A percentile compares a stretch with the other conserved stretches of the same genome.
phyloP scores from a whole-genome alignment of 2,329 filamentous ascomycete genomes.

The Diaporthe sp. region DNA sequence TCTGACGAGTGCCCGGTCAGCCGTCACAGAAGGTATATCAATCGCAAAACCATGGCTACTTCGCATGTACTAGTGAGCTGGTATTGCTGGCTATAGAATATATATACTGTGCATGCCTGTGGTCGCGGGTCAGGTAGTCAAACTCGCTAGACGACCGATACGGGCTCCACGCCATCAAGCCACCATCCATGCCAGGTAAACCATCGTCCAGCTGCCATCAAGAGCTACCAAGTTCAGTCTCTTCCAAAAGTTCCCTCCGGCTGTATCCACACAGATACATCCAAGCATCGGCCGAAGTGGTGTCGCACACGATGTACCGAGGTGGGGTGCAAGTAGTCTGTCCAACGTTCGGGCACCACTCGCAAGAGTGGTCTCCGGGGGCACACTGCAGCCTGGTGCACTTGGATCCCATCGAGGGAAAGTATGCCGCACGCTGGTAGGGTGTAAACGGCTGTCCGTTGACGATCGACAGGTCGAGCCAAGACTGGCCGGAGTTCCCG shows the following conservation, averaged over 20 bases:
- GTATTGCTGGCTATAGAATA: background rate
- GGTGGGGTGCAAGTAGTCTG: conserved; percentile 3
- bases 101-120: background rate
- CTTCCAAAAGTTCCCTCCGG: background rate
- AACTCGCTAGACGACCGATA: background rate
- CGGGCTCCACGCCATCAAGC: no score
- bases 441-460: conserved; percentile 13
- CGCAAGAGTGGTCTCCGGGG: conserved; percentile 8
- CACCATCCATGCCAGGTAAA: background rate
- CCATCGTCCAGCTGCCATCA: background rate
- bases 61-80: background rate
- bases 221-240: no score
- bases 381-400: conserved; percentile 5
- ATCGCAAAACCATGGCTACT: background rate
- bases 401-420: background rate
- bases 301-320: background rate
- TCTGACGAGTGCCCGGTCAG: no score
- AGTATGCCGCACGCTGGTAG: conserved; percentile 13
- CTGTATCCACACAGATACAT: conserved; percentile 18
- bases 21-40: background rate
- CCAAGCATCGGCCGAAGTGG: conserved; percentile 2
- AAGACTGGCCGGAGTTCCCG: background rate
- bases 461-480: conserved; percentile 24
- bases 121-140: background rate
- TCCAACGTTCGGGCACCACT: conserved; percentile 24